A percentile compares a stretch with the other conserved stretches of the same genome.
phyloP scores from a whole-genome alignment of 768 basidiomycete species.

The Suillus luteus region DNA sequence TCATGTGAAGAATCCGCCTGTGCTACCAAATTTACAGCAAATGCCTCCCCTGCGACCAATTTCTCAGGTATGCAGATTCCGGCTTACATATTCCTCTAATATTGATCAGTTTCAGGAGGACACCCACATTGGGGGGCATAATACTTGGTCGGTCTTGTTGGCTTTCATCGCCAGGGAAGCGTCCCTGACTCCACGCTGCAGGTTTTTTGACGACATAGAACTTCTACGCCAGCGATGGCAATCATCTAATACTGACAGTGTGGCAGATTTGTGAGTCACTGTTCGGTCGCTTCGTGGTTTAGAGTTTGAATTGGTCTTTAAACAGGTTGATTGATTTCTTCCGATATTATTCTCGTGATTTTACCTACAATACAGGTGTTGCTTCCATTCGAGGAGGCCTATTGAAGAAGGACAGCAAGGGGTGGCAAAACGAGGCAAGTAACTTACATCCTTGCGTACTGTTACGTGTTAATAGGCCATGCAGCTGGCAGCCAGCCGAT shows the following conservation, averaged over 20 bases:
- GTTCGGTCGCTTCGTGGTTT: constrained; percentile 2
- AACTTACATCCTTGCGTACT: neutral
- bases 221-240: constrained; percentile 89
- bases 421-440: constrained; percentile 91
- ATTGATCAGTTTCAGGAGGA: constrained; percentile 56
- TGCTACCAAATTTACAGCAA: constrained; percentile 94
- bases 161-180: constrained; percentile 11
- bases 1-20: constrained; percentile 96
- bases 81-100: constrained; percentile 7
- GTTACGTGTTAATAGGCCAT: constrained; percentile 14
- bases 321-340: constrained; percentile 94
- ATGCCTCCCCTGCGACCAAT: constrained; percentile 91
- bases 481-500: constrained; percentile 54
- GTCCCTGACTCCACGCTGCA: constrained; percentile 30
- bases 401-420: constrained; percentile 88
- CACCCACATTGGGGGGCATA: constrained; percentile 76
- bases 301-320: constrained; percentile 9
- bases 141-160: constrained; percentile 63
- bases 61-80: constrained; percentile 53
- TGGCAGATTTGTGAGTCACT: constrained; percentile 84
- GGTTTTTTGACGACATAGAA: constrained; percentile 98
- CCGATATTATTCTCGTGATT: constrained; percentile 93
- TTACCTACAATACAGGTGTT: constrained; percentile 87
- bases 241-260: constrained; percentile 89
- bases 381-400: constrained; percentile 89